Evolutionary conservation across 495 filamentous ascomycete genomes (phyloP).

Genomic region (Penicillium pancosmium): DNA sequence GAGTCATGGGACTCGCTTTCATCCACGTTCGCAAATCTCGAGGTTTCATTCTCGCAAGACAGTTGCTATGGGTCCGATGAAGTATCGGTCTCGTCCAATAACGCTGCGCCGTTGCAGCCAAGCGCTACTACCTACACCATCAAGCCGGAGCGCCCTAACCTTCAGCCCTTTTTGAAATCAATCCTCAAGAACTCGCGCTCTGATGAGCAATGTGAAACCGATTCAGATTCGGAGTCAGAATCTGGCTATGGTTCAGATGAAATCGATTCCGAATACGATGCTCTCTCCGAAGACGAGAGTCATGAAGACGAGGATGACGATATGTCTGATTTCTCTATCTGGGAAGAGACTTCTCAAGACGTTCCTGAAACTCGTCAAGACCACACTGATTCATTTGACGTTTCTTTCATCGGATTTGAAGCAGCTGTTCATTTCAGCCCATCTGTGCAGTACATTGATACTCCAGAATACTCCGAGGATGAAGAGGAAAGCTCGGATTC

Average conservation of each 20-base stretch:
- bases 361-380: conserved; percentile 38
- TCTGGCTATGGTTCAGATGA: conserved; percentile 48
- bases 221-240: conserved; percentile 38
- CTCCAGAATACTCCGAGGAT: conserved; percentile 21
- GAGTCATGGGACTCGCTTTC: conserved; percentile 49
- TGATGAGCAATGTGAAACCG: conserved; percentile 25
- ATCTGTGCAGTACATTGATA: conserved; percentile 42
- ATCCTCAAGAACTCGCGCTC: conserved; percentile 44
- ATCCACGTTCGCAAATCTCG: conserved; percentile 42
- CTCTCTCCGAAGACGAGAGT: conserved; percentile 31
- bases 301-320: conserved; percentile 33
- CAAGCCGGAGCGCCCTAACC: conserved; percentile 21
- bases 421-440: conserved; percentile 42
- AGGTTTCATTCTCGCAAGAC: conserved; percentile 49
- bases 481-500: conserved; percentile 26
- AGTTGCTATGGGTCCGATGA: conserved; percentile 53
- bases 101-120: conserved; percentile 27
- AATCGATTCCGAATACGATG: conserved; percentile 40
- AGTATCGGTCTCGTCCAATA: conserved; percentile 40
- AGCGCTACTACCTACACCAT: conserved; percentile 21
- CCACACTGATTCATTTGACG: conserved; percentile 42
- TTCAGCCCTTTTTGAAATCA: conserved; percentile 40
- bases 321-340: conserved; percentile 39
- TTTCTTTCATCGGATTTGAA: conserved; percentile 47
- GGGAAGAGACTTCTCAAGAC: conserved; percentile 38